These are phyloP conservation scores for Rhodomyrtus psidioides DNA, from an alignment of 441 rosid species.

Conservation along the genomic window DNA sequence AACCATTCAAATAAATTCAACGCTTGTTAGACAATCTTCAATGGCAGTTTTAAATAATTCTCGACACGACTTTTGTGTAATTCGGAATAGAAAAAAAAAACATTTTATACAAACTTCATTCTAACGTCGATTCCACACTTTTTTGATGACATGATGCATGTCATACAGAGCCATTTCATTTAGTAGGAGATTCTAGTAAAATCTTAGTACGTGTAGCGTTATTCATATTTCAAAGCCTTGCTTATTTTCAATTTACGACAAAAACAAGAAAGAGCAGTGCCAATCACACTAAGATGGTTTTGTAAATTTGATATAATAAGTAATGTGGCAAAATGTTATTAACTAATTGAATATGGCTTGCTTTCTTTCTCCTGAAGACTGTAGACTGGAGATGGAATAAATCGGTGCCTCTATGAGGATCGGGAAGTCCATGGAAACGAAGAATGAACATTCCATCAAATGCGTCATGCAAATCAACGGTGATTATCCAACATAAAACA, in stretches of 20 bases:
- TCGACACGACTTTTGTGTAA: neutral
- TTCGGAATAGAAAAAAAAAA: no score
- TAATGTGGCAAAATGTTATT: neutral
- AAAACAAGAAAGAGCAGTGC: neutral
- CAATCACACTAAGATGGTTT: neutral
- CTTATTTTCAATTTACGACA: neutral
- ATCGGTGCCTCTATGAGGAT: neutral
- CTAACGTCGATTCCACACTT: no score
- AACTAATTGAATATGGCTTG: neutral
- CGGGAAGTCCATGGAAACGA: neutral
- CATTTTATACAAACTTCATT: no score
- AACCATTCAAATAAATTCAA: no score
- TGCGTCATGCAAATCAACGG: neutral
- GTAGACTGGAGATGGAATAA: neutral
- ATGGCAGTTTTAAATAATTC: no score
- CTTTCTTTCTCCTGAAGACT: neutral
- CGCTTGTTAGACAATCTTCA: no score
- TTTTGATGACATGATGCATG: no score
- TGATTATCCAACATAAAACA: neutral
- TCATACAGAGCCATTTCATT: no score
- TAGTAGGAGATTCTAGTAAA: no score
- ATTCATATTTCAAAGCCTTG: no score
- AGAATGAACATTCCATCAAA: neutral
- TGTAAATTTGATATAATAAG: neutral
- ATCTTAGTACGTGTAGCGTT: no score